Base-by-base conservation (phyloP, 306 rosid genomes). In the Glycyrrhiza uralensis region DNA sequence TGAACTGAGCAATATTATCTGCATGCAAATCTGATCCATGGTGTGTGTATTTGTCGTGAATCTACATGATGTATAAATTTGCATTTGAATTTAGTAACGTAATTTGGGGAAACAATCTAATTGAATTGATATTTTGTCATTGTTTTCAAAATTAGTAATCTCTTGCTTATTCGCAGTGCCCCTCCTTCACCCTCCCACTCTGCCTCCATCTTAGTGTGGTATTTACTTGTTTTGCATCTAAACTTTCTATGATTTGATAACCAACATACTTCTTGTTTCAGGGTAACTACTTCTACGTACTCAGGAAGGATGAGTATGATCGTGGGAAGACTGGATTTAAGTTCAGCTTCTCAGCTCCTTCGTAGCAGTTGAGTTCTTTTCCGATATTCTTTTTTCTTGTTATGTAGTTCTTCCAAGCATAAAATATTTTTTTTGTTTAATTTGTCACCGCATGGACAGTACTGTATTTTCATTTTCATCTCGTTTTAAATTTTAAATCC, bases 241-340 rank as follows among this genome's bases (percentile, higher is more conserved):
- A 46, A 45, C 33, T 10, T 30, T 36, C 69, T 19, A 55, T 6
- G 60, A 28, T 74, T 63, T 69, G 47, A 24, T 54, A 38, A 52
- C 75, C 66, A 45, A 76, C 42, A 2, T 46, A 23, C 66, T 51
- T 82, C 50, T 57, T 79, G 69, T 82, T 78, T 62, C 78, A 93
- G 97, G 87, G 87, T 76, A 93, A 93, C 80, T 90, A 72, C 85
- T 81, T 88, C 71, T 71, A 88, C 85, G 56, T 90, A 50, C 85
- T 93, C 70, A 90, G 72, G 90, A 87, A 87, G 75, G 77, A 73
- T 54, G 93, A 82, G 66, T 85, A 80, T 32, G 97, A 93, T 66
- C 78, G 87, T 5, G 93, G 97, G 65, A 90, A 88, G 86, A 78
- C 87, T 51, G 98, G 98, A 66, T 88, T 93, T 81, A 83, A 89